Conservation (phyloP, 2,329 filamentous ascomycete species). For the Penicillium sp. region DNA sequence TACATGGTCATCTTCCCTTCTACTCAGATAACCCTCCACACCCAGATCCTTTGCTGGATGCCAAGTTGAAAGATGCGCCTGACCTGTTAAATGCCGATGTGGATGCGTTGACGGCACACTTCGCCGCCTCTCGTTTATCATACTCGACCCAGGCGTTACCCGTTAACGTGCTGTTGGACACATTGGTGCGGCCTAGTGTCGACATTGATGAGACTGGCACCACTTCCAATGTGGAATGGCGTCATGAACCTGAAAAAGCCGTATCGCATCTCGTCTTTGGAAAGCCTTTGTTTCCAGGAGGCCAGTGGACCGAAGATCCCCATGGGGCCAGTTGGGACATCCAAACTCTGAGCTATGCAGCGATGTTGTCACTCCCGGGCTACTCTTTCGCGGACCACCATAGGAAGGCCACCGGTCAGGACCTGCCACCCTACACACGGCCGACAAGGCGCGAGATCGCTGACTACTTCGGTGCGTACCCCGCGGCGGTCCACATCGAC, state of each 20-base stretch:
- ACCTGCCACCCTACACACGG: slow-evolving; percentile 52
- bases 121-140: slow-evolving; percentile 55
- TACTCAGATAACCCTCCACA: slow-evolving; percentile 53
- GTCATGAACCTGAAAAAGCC: slow-evolving; percentile 49
- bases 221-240: slow-evolving; percentile 55
- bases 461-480: slow-evolving; percentile 56
- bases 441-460: slow-evolving; percentile 56
- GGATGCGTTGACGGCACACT: slow-evolving; percentile 55
- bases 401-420: slow-evolving; percentile 38
- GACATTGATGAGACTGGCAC: slow-evolving; percentile 55
- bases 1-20: slow-evolving; percentile 60
- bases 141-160: slow-evolving; percentile 62
- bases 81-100: slow-evolving; percentile 51
- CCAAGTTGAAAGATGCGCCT: slow-evolving; percentile 50
- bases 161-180: slow-evolving; percentile 60
- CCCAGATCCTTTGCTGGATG: slow-evolving; percentile 56
- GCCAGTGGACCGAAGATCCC: slow-evolving; percentile 59
- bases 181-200: slow-evolving; percentile 57
- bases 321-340: slow-evolving; percentile 55
- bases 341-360: slow-evolving; percentile 60
- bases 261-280: slow-evolving; percentile 57
- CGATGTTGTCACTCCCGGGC: slow-evolving; percentile 60
- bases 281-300: slow-evolving; percentile 50
- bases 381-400: slow-evolving; percentile 58
- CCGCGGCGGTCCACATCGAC: slow-evolving; percentile 52